Evolutionary conservation across 2,329 filamentous ascomycete species (phyloP).

Genomic region (Pseudopithomyces maydicus): DNA sequence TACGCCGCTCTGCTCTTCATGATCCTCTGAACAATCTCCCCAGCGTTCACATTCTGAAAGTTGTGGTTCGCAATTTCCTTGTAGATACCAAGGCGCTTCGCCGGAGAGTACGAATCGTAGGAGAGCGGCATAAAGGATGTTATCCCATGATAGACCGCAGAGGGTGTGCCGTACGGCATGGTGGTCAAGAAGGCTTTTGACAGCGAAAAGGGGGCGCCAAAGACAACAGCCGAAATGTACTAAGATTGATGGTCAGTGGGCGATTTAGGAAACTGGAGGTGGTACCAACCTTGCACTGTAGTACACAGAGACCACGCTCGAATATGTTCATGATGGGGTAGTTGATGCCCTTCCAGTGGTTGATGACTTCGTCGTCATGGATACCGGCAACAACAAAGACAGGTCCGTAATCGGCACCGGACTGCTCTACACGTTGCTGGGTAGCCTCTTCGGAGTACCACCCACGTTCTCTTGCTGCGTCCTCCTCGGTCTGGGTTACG

Average conservation of each 20-base stretch:
- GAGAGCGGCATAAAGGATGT: slow-evolving; percentile 81
- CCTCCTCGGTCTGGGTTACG: slow-evolving; percentile 75
- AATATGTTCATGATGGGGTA: slow-evolving; percentile 99
- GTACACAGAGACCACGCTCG: slow-evolving; percentile 90
- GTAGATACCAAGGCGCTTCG: slow-evolving; percentile 85
- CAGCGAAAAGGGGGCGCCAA: slow-evolving; percentile 87
- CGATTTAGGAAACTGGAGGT: background rate
- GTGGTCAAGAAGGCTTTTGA: slow-evolving; percentile 75
- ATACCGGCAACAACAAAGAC: slow-evolving; percentile 91
- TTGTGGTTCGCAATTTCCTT: slow-evolving; percentile 75
- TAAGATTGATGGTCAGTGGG: slow-evolving; percentile 42
- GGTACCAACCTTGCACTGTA: slow-evolving; percentile 81
- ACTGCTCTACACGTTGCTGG: slow-evolving; percentile 65
- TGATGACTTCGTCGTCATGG: slow-evolving; percentile 94
- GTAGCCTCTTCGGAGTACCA: slow-evolving; percentile 74
- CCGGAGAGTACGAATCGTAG: slow-evolving; percentile 69
- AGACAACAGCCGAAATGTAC: slow-evolving; percentile 87
- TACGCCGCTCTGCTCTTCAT: slow-evolving; percentile 85
- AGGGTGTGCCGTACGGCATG: slow-evolving; percentile 71
- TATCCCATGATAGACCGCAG: slow-evolving; percentile 93
- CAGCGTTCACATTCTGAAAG: slow-evolving; percentile 88
- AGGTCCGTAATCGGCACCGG: slow-evolving; percentile 76
- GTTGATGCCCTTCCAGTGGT: slow-evolving; percentile 95
- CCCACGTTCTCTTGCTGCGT: slow-evolving; percentile 67
- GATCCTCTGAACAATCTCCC: slow-evolving; percentile 88